Percentiles rank a stretch among this genome's conserved stretches.
Evolutionary conservation across 1,284 basidiomycete genomes (phyloP).

Genomic region (Cryptococcus maquisensis): DNA sequence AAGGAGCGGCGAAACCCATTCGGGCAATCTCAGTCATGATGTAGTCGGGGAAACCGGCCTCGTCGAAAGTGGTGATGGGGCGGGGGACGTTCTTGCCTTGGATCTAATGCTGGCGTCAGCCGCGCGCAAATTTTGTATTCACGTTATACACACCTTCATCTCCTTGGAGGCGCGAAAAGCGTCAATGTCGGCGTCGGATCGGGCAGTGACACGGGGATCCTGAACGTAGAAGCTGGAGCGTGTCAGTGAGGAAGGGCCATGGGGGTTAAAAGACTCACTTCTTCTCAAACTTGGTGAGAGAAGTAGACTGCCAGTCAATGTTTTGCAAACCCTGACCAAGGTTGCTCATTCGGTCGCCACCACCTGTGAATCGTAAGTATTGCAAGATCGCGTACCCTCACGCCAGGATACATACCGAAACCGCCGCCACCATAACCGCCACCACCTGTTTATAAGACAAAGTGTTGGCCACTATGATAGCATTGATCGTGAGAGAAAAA

Average conservation of each 20-base stretch:
- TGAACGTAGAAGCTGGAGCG: constrained; percentile 87
- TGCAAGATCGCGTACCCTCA: constrained; percentile 37
- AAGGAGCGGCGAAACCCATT: constrained; percentile 84
- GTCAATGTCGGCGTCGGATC: constrained; percentile 78
- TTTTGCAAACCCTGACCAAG: constrained; percentile 78
- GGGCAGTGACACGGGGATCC: constrained; percentile 75
- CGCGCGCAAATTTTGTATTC: neutral
- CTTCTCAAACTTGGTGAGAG: constrained; percentile 73
- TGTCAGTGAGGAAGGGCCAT: constrained; percentile 3
- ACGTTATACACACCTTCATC: constrained; percentile 62
- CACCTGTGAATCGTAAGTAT: constrained; percentile 23
- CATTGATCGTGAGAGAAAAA: constrained; percentile 37
- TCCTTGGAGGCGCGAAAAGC: constrained; percentile 81
- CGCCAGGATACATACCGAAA: constrained; percentile 30
- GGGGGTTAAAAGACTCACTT: constrained; percentile 54
- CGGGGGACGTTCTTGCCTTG: constrained; percentile 85
- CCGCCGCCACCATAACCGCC: constrained; percentile 51
- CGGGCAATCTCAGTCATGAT: constrained; percentile 88
- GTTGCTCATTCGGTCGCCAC: constrained; percentile 73
- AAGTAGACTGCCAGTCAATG: constrained; percentile 74
- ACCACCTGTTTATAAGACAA: neutral
- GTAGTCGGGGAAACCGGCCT: constrained; percentile 94
- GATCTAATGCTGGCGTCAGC: constrained; percentile 54
- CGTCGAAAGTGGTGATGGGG: constrained; percentile 87
- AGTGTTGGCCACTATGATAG: neutral